Evolutionary conservation across 768 basidiomycete species (phyloP).

Genomic region (Lentinula detonsa): DNA sequence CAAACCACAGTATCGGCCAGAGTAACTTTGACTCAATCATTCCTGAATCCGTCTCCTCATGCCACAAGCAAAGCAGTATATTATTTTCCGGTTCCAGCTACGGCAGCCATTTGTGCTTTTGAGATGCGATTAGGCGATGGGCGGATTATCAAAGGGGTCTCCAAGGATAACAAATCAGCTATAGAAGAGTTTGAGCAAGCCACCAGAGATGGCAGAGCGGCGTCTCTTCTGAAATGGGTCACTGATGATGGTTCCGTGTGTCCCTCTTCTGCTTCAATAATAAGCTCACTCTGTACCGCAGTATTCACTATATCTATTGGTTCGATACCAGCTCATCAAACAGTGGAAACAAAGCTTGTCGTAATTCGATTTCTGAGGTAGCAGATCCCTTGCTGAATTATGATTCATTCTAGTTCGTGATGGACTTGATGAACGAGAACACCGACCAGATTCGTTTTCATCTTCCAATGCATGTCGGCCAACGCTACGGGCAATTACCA

Average conservation of each 20-base stretch:
- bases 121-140: slow-evolving; percentile 40
- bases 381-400: neutral
- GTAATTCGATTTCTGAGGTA: slow-evolving; percentile 22
- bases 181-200: slow-evolving; percentile 33
- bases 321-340: slow-evolving; percentile 36
- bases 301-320: slow-evolving; percentile 58
- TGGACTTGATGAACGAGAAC: slow-evolving; percentile 45
- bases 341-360: slow-evolving; percentile 33
- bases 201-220: slow-evolving; percentile 27
- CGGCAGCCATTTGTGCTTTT: slow-evolving; percentile 51
- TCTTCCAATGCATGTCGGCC: slow-evolving; percentile 42
- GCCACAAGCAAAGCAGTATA: slow-evolving; percentile 44
- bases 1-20: slow-evolving; percentile 33
- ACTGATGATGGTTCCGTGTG: slow-evolving; percentile 42
- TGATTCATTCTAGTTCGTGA: slow-evolving; percentile 33
- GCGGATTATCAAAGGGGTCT: slow-evolving; percentile 34
- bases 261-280: neutral
- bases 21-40: slow-evolving; percentile 34
- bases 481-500: slow-evolving; percentile 48
- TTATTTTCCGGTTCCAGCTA: slow-evolving; percentile 53
- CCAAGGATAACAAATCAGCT: slow-evolving; percentile 43
- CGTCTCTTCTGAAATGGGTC: slow-evolving; percentile 43
- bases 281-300: slow-evolving; percentile 12
- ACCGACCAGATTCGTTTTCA: slow-evolving; percentile 46
- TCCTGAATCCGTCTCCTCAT: slow-evolving; percentile 27